phyloP scores from a whole-genome alignment of 2,329 filamentous ascomycete species.

The Phoma sp. region DNA sequence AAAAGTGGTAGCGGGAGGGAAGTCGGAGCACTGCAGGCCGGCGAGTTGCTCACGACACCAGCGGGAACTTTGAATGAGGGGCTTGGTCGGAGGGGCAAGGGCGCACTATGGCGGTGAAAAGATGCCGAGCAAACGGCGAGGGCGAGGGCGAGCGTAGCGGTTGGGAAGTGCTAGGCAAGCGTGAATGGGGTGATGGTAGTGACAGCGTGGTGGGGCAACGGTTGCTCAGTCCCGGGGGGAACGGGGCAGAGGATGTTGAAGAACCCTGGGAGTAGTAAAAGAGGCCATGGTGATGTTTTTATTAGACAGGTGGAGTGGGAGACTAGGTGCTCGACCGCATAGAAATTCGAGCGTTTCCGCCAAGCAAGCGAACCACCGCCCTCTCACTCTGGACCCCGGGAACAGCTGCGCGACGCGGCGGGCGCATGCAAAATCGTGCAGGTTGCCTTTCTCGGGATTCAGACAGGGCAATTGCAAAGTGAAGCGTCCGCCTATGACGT shows the following conservation, averaged over 20 bases:
- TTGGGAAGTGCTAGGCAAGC: constrained; percentile 12
- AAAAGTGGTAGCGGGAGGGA: constrained; percentile 11
- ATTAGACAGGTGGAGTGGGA: constrained; percentile 35
- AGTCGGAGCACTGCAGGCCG: constrained; percentile 13
- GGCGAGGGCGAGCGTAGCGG: constrained; percentile 20
- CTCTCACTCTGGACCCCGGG: constrained; percentile 13
- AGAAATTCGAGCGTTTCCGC: constrained; percentile 16
- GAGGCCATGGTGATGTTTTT: constrained; percentile 48
- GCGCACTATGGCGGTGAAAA: constrained; percentile 32
- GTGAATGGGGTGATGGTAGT: constrained; percentile 12
- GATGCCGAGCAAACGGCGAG: constrained; percentile 34
- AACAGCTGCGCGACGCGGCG: constrained; percentile 12
- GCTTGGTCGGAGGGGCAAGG: constrained; percentile 24
- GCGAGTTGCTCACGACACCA: constrained; percentile 23
- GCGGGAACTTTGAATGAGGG: constrained; percentile 12
- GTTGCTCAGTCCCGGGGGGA: constrained; percentile 57
- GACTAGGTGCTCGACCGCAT: constrained; percentile 19
- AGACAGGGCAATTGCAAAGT: constrained; percentile 4
- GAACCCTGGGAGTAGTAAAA: constrained; percentile 50
- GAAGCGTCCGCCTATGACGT: constrained; percentile 16
- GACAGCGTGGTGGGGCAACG: constrained; percentile 28
- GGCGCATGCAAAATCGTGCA: constrained; percentile 11
- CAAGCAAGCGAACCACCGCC: constrained; percentile 17
- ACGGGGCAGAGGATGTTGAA: constrained; percentile 56
- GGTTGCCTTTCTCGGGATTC: constrained; percentile 6